Evolutionary conservation across 2,329 filamentous ascomycete species (phyloP).

Genomic region (Fusarium sp.): DNA sequence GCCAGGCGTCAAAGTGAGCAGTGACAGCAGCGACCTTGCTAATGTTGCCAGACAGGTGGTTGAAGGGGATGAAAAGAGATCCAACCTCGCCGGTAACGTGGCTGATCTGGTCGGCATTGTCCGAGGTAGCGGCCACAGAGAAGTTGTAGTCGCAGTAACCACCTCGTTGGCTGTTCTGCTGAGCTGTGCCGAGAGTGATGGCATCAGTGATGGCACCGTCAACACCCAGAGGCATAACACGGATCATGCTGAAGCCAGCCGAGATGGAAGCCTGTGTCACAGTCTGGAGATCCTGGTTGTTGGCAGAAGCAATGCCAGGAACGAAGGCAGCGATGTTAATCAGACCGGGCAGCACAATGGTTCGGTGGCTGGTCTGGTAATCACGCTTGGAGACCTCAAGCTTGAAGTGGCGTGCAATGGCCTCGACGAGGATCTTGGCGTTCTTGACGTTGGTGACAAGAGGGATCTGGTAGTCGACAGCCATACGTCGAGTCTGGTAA

Average conservation of each 20-base stretch:
- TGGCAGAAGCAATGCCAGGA: slow-evolving; percentile 74
- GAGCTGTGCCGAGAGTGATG: slow-evolving; percentile 76
- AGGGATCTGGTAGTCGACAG: slow-evolving; percentile 96
- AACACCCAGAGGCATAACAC: slow-evolving; percentile 81
- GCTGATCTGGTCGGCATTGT: slow-evolving; percentile 80
- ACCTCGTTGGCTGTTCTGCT: slow-evolving; percentile 76
- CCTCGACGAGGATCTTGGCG: slow-evolving; percentile 96
- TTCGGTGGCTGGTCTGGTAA: slow-evolving; percentile 90
- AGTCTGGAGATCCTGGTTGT: slow-evolving; percentile 75
- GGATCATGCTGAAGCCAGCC: slow-evolving; percentile 83
- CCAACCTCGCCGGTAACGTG: slow-evolving; percentile 80
- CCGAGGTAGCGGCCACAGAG: slow-evolving; percentile 79
- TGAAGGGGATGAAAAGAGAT: slow-evolving; percentile 86
- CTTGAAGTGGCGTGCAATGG: slow-evolving; percentile 89
- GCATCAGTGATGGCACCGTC: slow-evolving; percentile 80
- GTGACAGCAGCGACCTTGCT: slow-evolving; percentile 85
- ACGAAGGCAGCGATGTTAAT: slow-evolving; percentile 87
- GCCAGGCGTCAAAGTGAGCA: slow-evolving; percentile 83
- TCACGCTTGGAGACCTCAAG: slow-evolving; percentile 86
- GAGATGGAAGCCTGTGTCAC: slow-evolving; percentile 81
- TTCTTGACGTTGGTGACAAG: slow-evolving; percentile 99
- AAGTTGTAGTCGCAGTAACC: slow-evolving; percentile 85
- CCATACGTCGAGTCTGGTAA: slow-evolving; percentile 96
- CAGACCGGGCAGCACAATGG: slow-evolving; percentile 78
- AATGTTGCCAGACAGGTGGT: slow-evolving; percentile 84